Percentiles rank a stretch among this genome's conserved stretches.
These are phyloP conservation scores for Arachis hypogaea DNA, from an alignment of 306 rosid genomes.

Conservation along the genomic window DNA sequence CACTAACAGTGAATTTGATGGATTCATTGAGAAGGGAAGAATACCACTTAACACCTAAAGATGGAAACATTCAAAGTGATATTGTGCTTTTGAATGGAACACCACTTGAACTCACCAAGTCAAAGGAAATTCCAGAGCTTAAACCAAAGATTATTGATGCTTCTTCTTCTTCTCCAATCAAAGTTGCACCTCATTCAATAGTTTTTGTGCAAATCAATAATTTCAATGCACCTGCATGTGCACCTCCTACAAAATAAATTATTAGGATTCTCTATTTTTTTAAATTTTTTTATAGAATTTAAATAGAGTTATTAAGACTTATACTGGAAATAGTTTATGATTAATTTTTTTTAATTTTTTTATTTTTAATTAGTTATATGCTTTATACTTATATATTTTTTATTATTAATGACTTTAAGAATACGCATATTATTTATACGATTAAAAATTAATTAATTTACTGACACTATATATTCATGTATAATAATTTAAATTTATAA, in stretches of 20 bases:
- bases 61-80: conserved; percentile 56
- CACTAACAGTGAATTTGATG: neutral
- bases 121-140: conserved; percentile 53
- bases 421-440: no score
- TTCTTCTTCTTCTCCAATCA: conserved; percentile 44
- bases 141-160: conserved; percentile 47
- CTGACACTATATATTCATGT: no score
- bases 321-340: no score
- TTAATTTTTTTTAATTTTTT: no score
- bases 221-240: conserved; percentile 59
- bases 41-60: conserved; percentile 68
- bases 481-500: no score
- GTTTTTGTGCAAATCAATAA: conserved; percentile 49
- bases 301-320: no score
- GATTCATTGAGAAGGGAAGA: conserved; percentile 49
- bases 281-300: no score
- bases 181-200: conserved; percentile 47
- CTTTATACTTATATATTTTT: no score
- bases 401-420: no score
- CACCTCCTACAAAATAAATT: neutral
- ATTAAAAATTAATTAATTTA: no score
- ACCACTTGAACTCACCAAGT: conserved; percentile 46
- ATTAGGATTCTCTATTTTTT: neutral
- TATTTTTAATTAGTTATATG: no score
- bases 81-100: conserved; percentile 56